Evolutionary conservation across 2,329 filamentous ascomycete genomes (phyloP).

Genomic region (Verticillium albo-atrum): DNA sequence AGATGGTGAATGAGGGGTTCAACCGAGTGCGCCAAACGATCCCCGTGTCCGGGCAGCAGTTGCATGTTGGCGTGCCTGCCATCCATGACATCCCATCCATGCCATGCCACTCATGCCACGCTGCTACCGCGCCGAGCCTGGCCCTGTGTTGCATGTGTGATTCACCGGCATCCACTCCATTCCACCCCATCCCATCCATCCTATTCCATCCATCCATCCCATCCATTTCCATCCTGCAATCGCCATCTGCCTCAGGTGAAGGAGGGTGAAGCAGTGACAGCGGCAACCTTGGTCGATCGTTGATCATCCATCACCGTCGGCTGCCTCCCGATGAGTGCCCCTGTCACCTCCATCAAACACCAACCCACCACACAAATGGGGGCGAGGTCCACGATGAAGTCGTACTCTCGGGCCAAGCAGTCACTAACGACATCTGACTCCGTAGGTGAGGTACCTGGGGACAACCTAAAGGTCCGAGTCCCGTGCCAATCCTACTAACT

Average conservation of each 20-base stretch:
- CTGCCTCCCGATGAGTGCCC: not conserved
- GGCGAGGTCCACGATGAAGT: not conserved
- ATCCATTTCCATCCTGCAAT: not conserved
- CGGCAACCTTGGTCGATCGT: not conserved
- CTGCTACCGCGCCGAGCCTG: not conserved
- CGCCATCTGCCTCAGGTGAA: not conserved
- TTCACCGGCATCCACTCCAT: not conserved
- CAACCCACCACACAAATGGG: not conserved
- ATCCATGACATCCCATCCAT: not conserved
- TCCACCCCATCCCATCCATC: not conserved
- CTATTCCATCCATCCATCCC: not conserved
- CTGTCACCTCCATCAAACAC: not conserved
- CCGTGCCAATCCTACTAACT: not conserved
- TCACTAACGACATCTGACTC: not conserved
- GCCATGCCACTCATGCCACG: not conserved
- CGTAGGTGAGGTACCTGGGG: too few species aligned
- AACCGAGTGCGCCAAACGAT: not conserved
- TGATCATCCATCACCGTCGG: not conserved
- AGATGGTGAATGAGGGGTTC: not conserved
- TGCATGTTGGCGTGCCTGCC: not conserved
- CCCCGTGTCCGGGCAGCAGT: not conserved
- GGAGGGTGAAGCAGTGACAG: not conserved
- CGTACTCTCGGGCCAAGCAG: not conserved
- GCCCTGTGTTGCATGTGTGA: not conserved
- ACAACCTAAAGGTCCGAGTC: not conserved